Conservation (phyloP, 2,329 filamentous ascomycete genomes). For the Kalmusia sp. region DNA sequence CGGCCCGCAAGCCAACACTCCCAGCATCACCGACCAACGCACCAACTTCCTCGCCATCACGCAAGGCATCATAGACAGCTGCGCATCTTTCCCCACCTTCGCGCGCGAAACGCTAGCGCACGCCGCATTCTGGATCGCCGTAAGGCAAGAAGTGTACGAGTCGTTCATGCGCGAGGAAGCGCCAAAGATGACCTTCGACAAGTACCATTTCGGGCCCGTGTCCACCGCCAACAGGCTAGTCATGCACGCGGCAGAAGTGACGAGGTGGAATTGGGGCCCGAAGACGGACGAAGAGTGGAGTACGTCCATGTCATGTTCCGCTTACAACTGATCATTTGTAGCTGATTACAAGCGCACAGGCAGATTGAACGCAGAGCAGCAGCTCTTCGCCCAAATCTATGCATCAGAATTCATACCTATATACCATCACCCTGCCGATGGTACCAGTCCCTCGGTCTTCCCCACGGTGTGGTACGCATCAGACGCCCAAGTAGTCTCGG, state of each 20-base stretch:
- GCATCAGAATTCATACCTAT: not conserved
- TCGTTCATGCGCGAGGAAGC: not conserved
- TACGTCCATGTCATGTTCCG: not conserved
- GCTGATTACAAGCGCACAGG: not conserved
- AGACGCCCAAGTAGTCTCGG: not conserved
- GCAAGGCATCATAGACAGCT: not conserved
- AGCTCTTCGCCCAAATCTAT: not conserved
- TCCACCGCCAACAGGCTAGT: not conserved
- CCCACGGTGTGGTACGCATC: not conserved
- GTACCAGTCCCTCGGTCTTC: not conserved
- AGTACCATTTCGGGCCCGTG: not conserved
- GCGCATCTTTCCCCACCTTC: not conserved
- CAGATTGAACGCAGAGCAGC: not conserved
- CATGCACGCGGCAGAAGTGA: not conserved
- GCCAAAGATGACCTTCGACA: not conserved
- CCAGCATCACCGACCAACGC: not conserved
- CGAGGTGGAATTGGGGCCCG: not conserved
- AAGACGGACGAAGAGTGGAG: conserved; percentile 2
- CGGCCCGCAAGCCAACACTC: not conserved
- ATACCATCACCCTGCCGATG: not conserved
- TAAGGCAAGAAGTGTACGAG: conserved; percentile 4
- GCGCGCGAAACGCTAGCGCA: not conserved
- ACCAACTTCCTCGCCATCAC: conserved; percentile 1
- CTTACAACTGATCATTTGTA: not conserved
- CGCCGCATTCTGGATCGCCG: conserved; percentile 1